Conservation (phyloP, 164 flowering plant species). For the Chloranthus sessilifolius region DNA sequence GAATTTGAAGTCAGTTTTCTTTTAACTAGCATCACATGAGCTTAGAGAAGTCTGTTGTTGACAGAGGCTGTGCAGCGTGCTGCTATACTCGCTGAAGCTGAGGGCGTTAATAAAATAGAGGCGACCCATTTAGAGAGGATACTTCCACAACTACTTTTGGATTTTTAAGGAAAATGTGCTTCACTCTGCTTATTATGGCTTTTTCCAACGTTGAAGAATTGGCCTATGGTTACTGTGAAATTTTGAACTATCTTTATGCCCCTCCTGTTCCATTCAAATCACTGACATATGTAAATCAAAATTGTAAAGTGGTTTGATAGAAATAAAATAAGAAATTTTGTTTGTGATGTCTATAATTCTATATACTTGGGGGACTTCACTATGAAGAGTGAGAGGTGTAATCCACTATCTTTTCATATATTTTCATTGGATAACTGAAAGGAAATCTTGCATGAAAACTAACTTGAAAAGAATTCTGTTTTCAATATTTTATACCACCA, state of each 20-base stretch:
- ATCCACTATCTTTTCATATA: too few relatives aligned
- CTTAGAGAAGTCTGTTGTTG: constrained; percentile 6
- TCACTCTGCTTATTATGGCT: neutral
- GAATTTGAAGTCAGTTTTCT: neutral
- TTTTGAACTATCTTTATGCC: neutral
- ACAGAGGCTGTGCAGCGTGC: constrained; percentile 91
- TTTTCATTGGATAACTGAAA: too few relatives aligned
- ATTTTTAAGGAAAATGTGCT: constrained; percentile 61
- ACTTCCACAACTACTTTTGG: constrained; percentile 85
- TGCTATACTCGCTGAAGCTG: constrained; percentile 86
- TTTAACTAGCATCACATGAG: neutral
- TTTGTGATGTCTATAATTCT: too few relatives aligned
- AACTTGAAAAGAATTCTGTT: too few relatives aligned
- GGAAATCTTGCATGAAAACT: too few relatives aligned
- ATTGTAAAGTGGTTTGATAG: neutral
- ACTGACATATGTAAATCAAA: neutral
- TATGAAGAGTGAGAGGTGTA: too few relatives aligned
- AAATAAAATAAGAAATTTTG: too few relatives aligned
- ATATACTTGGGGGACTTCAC: too few relatives aligned
- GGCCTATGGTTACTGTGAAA: neutral
- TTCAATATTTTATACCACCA: too few relatives aligned
- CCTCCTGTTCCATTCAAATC: neutral
- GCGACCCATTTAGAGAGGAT: constrained; percentile 89
- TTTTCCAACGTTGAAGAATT: neutral
- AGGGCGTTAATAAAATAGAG: constrained; percentile 64